phyloP scores from a whole-genome alignment of 2,329 filamentous ascomycete species.

The Paramyrothecium roridum region DNA sequence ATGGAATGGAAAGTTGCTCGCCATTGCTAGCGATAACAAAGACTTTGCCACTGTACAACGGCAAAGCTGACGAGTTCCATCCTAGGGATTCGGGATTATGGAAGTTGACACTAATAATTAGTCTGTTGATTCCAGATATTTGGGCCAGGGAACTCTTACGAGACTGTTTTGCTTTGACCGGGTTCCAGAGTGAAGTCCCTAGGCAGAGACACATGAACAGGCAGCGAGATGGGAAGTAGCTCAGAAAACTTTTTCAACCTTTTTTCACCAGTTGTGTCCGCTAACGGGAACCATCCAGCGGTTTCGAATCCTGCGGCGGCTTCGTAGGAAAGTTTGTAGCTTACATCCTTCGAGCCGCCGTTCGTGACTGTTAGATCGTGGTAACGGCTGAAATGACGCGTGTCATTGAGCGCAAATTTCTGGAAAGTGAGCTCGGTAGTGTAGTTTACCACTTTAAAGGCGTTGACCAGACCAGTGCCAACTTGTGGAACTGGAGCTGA shows the following conservation, averaged over 20 bases:
- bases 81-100: background rate
- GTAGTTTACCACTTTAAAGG: constrained; percentile 39
- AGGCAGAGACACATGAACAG: constrained; percentile 1
- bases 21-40: constrained; percentile 23
- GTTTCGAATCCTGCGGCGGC: constrained; percentile 34
- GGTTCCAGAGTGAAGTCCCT: background rate
- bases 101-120: background rate
- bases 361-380: constrained; percentile 31
- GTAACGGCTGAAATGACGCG: constrained; percentile 26
- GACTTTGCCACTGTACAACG: constrained; percentile 31
- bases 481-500: constrained; percentile 31
- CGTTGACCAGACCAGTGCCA: constrained; percentile 41
- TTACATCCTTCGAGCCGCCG: constrained; percentile 26
- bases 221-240: constrained; percentile 15
- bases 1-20: constrained; percentile 27
- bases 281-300: constrained; percentile 5
- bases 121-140: no score
- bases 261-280: background rate
- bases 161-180: background rate
- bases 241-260: background rate
- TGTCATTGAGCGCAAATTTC: constrained; percentile 43
- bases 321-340: constrained; percentile 25
- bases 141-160: background rate
- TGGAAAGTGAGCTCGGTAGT: constrained; percentile 31
- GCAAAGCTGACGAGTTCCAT: constrained; percentile 11